Conservation (phyloP, 345 rosid genomes). For the Corchorus capsularis region DNA sequence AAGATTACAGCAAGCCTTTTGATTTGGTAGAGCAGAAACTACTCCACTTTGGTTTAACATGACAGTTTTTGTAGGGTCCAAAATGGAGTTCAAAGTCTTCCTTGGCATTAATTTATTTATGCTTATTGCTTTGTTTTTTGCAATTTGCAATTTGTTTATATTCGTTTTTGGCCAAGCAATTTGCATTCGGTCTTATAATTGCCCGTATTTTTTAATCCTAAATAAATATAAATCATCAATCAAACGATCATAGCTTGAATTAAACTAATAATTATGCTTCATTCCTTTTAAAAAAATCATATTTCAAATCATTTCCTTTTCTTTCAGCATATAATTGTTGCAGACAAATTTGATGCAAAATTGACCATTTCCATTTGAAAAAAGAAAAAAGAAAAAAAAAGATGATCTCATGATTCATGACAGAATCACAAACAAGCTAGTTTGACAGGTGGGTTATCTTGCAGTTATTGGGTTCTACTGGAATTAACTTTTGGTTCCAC, state of each 20-base stretch:
- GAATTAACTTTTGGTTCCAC: background rate
- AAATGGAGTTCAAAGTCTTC: background rate
- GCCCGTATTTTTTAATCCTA: background rate
- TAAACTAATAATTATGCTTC: background rate
- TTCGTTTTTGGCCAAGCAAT: no score
- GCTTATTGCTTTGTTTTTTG: no score
- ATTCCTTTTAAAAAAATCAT: background rate
- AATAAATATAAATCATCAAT: background rate
- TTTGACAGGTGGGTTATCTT: background rate
- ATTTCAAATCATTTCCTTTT: background rate
- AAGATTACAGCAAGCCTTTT: background rate
- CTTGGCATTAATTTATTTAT: no score
- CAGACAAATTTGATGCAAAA: background rate
- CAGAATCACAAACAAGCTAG: background rate
- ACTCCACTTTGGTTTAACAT: background rate
- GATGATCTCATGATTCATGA: no score
- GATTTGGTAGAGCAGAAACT: background rate
- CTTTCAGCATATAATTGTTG: background rate
- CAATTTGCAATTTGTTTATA: no score
- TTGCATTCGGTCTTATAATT: background rate
- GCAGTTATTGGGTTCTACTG: background rate
- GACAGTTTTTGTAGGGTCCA: background rate
- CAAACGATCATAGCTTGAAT: background rate
- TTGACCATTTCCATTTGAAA: no score
- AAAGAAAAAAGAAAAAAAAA: no score